phyloP scores from a whole-genome alignment of 2,329 filamentous ascomycete genomes.

The Ophiostoma perfectum region DNA sequence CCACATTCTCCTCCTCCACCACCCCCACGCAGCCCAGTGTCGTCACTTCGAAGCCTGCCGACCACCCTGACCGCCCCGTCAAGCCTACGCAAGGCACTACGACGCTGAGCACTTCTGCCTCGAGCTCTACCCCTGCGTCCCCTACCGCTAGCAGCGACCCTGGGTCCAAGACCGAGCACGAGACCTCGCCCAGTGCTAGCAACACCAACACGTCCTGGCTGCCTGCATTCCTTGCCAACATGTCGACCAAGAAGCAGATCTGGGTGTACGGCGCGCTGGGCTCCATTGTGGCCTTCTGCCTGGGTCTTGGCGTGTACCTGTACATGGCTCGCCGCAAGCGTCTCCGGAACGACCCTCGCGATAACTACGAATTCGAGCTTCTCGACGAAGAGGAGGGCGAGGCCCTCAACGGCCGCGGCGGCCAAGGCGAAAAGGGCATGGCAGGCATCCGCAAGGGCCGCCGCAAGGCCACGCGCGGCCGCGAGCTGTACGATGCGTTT shows the following conservation, averaged over 20 bases:
- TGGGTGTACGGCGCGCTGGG: conserved; percentile 88
- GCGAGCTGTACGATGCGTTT: conserved; percentile 96
- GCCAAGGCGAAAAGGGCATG: conserved; percentile 36
- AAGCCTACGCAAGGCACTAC: conserved; percentile 35
- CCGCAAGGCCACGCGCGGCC: conserved; percentile 55
- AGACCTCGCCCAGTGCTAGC: conserved; percentile 15
- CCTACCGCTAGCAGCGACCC: background rate
- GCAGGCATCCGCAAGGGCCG: conserved; percentile 36
- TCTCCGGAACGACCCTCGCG: conserved; percentile 66
- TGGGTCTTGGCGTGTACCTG: conserved; percentile 73
- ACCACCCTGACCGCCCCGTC: conserved; percentile 60
- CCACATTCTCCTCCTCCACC: conserved; percentile 46
- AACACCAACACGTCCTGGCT: conserved; percentile 59
- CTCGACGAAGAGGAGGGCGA: conserved; percentile 74
- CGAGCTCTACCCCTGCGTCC: conserved; percentile 26
- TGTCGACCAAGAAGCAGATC: conserved; percentile 76
- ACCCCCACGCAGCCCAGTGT: background rate
- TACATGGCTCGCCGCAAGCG: conserved; percentile 72
- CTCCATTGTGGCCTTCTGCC: conserved; percentile 82
- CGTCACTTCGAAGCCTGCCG: conserved; percentile 44
- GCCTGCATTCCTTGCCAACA: conserved; percentile 80
- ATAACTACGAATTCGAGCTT: conserved; percentile 91
- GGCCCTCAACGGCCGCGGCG: conserved; percentile 41
- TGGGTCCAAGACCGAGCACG: conserved; percentile 34
- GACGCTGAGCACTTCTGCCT: conserved; percentile 30